Conservation (phyloP, 2,329 filamentous ascomycete genomes). For the Davidsoniella australis region DNA sequence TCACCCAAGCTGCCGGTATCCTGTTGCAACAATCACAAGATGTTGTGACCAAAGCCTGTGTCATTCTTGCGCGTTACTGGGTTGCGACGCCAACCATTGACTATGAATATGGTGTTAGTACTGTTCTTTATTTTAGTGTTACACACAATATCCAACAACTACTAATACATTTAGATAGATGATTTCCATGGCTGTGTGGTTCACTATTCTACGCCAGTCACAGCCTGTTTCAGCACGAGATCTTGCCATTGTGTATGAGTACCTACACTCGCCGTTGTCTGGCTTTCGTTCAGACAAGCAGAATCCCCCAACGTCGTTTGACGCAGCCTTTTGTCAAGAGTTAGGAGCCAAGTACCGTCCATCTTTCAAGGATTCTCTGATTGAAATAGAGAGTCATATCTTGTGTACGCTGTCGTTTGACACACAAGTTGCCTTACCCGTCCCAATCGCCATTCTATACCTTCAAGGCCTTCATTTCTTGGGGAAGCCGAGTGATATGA, state of each 20-base stretch:
- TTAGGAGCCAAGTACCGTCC: too few species aligned
- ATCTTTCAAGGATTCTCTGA: conserved; percentile 27
- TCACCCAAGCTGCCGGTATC: conserved; percentile 64
- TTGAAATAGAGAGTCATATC: conserved; percentile 62
- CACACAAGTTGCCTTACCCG: conserved; percentile 69
- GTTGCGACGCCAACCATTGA: conserved; percentile 38
- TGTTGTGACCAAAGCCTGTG: conserved; percentile 68
- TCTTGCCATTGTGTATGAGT: conserved; percentile 50
- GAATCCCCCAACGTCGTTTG: conserved; percentile 16
- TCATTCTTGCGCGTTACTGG: conserved; percentile 71
- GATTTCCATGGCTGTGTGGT: conserved; percentile 9
- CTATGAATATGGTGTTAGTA: conserved; percentile 38
- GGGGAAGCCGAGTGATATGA: conserved; percentile 13
- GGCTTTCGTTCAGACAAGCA: conserved; percentile 23
- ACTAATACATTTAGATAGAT: conserved; percentile 3
- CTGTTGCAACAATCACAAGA: conserved; percentile 74
- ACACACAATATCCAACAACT: too few species aligned
- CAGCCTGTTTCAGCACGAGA: too few species aligned
- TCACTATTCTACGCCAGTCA: conserved; percentile 7
- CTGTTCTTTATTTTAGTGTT: background rate
- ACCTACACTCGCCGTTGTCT: conserved; percentile 50
- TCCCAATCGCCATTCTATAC: conserved; percentile 78
- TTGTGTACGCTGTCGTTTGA: conserved; percentile 65
- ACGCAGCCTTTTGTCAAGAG: conserved; percentile 28
- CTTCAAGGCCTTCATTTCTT: conserved; percentile 69